Base-by-base conservation (phyloP, 371 early-diverging fungal species). In the Blastocladiella emersonii region DNA sequence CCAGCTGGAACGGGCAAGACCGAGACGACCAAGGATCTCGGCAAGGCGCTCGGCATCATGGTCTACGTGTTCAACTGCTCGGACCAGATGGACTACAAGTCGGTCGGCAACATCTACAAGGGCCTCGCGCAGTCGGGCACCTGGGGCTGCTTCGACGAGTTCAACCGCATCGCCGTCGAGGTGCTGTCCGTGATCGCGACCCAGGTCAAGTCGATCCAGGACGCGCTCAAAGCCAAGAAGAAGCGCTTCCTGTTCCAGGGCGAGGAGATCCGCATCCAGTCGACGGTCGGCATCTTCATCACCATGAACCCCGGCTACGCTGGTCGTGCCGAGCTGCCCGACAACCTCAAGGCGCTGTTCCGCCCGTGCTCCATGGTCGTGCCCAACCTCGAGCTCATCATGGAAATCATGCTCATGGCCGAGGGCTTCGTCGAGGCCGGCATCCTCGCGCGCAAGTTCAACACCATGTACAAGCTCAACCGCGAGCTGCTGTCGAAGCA, bases 81-180 rank as follows among this genome's bases (percentile, higher is more conserved):
- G 13, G 85, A 84, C 64, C 79, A 83, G 61, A 81, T 80, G 80
- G 81, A 83, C 68, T 80, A 82, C 69, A 78, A 75, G 61, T 80
- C 83, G 34, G 72, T 83, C 49, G 78, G 81, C 51, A 83, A 83
- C 67, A 83, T 85, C 64, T 84, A 79, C 73, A 76, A 78, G 64
- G 85, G 83, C 27, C 71, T 82, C 34, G 77, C 78, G 7, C 83
- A 80, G 62, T 78, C 74, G 23, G 82, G 81, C 21, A 70, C 81
- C 5, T 85, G 81, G 81, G 77, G 84, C 17, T 85, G 86, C 69
- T 82, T 85, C 64, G 86, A 85, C 65, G 86, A 85, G 68, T 85
- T 84, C 74, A 85, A 85, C 69, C 76, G 86, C 62, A 78, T 85
- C 62, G 70, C 76, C 12, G 78, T 77, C 21, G 82, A 84, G 61